These are phyloP conservation scores for Pseudoturritis turrita DNA, from an alignment of 345 rosid species.

Conservation along the genomic window DNA sequence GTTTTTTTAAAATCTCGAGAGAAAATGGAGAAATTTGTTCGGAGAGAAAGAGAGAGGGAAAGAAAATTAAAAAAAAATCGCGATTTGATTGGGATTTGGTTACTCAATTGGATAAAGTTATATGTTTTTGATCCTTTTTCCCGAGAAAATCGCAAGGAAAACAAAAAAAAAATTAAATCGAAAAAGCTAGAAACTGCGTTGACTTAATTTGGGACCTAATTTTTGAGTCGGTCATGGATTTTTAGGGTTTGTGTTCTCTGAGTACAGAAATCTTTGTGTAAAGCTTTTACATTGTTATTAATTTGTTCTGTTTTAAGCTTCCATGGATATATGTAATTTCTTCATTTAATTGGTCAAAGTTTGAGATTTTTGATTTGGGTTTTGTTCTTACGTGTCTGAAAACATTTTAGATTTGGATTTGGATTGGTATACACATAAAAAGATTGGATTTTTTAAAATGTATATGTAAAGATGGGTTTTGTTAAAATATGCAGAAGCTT, in stretches of 20 bases:
- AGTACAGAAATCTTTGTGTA: not conserved
- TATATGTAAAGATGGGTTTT: slow-evolving; percentile 9
- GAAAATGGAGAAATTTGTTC: not conserved
- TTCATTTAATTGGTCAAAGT: not conserved
- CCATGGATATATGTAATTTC: not conserved
- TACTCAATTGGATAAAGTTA: not conserved
- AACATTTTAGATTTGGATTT: not conserved
- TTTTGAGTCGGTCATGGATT: not conserved
- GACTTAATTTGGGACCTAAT: not conserved
- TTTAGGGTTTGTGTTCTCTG: slow-evolving; percentile 2
- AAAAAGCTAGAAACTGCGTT: slow-evolving; percentile 3
- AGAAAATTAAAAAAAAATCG: not conserved
- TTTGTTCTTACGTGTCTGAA: too few relatives aligned
- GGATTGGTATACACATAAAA: not conserved
- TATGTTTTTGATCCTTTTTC: not conserved
- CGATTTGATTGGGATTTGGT: slow-evolving; percentile 13
- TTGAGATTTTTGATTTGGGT: too few relatives aligned
- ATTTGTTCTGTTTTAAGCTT: not conserved
- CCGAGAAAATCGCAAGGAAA: not conserved
- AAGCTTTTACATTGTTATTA: too few relatives aligned
- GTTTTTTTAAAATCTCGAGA: not conserved
- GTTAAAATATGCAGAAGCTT: slow-evolving; percentile 21
- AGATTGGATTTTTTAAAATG: too few relatives aligned
- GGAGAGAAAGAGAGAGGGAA: not conserved
- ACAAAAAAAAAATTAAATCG: too few relatives aligned